Evolutionary conservation across 2,329 filamentous ascomycete species (phyloP).

Genomic region (Ophiostoma piceae): DNA sequence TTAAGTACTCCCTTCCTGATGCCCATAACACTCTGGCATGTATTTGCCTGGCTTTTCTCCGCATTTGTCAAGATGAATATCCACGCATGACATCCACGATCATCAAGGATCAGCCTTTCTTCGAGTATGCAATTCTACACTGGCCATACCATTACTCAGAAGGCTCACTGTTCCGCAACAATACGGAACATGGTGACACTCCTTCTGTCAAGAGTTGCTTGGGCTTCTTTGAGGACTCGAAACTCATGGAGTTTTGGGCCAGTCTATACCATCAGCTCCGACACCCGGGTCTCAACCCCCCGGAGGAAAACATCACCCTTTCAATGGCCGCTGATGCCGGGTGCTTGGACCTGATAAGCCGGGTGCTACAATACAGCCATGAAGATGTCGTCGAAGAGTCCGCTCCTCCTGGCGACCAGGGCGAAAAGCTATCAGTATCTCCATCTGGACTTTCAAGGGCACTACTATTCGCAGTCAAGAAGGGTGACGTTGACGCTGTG

Average conservation of each 20-base stretch:
- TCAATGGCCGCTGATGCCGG: slow-evolving; percentile 3
- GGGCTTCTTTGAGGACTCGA: neutral
- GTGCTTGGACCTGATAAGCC: neutral
- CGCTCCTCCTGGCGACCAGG: no score
- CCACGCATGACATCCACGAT: neutral
- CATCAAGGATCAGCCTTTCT: neutral
- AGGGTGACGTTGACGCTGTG: neutral
- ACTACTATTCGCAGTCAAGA: neutral
- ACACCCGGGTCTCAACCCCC: neutral
- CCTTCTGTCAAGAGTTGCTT: neutral
- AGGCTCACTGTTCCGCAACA: neutral
- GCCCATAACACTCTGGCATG: slow-evolving; percentile 6
- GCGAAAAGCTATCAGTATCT: neutral
- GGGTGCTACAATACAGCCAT: neutral
- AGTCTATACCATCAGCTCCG: neutral
- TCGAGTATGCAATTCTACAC: neutral
- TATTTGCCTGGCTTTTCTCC: neutral
- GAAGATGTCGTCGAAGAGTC: neutral
- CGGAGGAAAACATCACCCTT: neutral
- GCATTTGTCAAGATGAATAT: neutral
- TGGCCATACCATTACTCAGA: slow-evolving; percentile 4
- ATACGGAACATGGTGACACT: neutral
- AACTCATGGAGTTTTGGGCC: neutral
- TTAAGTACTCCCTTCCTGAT: neutral
- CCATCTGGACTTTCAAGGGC: neutral